phyloP scores from a whole-genome alignment of 2,329 filamentous ascomycete genomes.

The Grosmannia clavigera region DNA sequence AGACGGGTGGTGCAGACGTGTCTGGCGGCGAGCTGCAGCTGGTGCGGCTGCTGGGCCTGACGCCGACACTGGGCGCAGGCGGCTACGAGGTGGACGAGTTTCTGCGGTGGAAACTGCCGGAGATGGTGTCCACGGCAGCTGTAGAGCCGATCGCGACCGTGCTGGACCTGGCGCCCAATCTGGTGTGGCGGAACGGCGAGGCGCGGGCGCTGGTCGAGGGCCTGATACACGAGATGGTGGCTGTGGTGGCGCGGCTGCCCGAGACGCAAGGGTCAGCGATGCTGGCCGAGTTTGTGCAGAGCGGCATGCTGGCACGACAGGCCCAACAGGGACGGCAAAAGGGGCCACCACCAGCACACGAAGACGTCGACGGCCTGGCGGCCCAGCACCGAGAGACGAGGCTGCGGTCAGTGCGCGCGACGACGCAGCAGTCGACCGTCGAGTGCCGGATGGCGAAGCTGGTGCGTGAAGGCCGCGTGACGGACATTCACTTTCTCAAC shows the following conservation, averaged over 20 bases:
- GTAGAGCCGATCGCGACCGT: conserved; percentile 74
- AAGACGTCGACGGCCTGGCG: not conserved
- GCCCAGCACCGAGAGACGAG: conserved; percentile 14
- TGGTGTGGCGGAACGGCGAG: conserved; percentile 53
- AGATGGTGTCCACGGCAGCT: conserved; percentile 61
- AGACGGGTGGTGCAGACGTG: not conserved
- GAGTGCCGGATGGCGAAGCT: conserved; percentile 55
- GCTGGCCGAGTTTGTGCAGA: conserved; percentile 42
- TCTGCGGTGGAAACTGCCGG: conserved; percentile 64
- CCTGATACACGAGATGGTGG: conserved; percentile 61
- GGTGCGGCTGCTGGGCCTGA: conserved; percentile 48
- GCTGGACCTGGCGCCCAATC: conserved; percentile 62
- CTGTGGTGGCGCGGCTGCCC: conserved; percentile 60
- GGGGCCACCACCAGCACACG: too few species aligned
- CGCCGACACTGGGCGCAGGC: conserved; percentile 48
- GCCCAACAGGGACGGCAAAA: conserved; percentile 4
- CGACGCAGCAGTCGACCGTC: not conserved
- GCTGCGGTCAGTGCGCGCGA: conserved; percentile 18
- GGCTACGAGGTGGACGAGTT: conserved; percentile 48
- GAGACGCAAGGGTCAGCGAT: conserved; percentile 55
- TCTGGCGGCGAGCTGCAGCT: conserved; percentile 33
- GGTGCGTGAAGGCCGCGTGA: conserved; percentile 46
- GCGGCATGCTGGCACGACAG: conserved; percentile 47
- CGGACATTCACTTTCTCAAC: conserved; percentile 76
- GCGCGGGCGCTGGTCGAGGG: conserved; percentile 55